A percentile compares a stretch with the other conserved stretches of the same genome.
These are phyloP conservation scores for Blastocystis sp. DNA, from an alignment of 352 stramenopile species.

Conservation along the genomic window DNA sequence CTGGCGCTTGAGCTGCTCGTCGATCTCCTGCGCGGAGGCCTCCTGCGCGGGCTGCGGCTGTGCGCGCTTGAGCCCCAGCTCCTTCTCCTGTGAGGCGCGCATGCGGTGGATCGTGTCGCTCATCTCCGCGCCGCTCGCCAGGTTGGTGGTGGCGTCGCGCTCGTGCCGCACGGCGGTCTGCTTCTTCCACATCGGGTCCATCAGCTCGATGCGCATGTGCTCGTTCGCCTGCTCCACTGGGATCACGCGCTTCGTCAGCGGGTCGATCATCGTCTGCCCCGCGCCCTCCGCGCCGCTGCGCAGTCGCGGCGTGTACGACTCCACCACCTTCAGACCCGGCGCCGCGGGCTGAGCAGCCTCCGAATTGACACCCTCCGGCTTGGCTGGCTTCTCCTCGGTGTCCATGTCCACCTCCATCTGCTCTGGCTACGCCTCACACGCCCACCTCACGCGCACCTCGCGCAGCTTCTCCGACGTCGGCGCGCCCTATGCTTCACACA, in stretches of 20 bases:
- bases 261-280: slow-evolving; percentile 78
- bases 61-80: background rate
- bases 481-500: background rate
- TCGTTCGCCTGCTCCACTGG: slow-evolving; percentile 85
- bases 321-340: slow-evolving; percentile 67
- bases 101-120: slow-evolving; percentile 69
- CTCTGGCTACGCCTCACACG: slow-evolving; percentile 30
- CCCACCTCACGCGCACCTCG: slow-evolving; percentile 64
- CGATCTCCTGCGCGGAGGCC: background rate
- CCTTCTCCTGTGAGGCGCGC: background rate
- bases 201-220: slow-evolving; percentile 96
- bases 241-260: slow-evolving; percentile 83
- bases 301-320: slow-evolving; percentile 70
- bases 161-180: slow-evolving; percentile 88
- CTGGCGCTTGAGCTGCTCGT: slow-evolving; percentile 2
- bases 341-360: slow-evolving; percentile 66
- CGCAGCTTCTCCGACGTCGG: slow-evolving; percentile 70
- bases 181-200: slow-evolving; percentile 96
- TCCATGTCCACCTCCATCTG: slow-evolving; percentile 72
- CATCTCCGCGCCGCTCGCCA: slow-evolving; percentile 88
- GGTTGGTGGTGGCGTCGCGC: slow-evolving; percentile 91
- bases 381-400: slow-evolving; percentile 72
- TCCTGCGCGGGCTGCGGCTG: background rate
- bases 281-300: slow-evolving; percentile 72
- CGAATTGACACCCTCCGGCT: slow-evolving; percentile 22